Evolutionary conservation across 176 grass and related monocot genomes (phyloP), one percentile per base, ranked within the genome.

Genomic region (Tillandsia leiboldiana): DNA sequence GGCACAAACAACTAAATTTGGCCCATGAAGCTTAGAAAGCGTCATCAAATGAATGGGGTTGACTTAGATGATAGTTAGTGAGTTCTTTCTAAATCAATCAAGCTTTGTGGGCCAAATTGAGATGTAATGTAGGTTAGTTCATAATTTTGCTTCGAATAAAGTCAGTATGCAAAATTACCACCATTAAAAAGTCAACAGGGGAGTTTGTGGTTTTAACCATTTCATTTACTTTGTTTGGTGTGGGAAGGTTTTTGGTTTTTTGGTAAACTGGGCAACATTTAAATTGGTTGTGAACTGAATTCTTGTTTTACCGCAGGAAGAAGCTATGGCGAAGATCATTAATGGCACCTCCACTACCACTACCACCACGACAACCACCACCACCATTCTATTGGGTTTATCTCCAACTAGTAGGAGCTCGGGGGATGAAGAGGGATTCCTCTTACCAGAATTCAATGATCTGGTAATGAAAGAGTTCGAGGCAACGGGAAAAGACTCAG

Each of bases 401-500:
- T 80, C 79, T 12, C 88, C 83, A 0, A 87, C 79, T 61, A 86
- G 85, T 51, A 86, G 56, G 81, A 83, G 69, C 61, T 23, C 85
- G n/a, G 67, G 69, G 63, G 81, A 92, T 49, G 92, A 87, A 68
- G 81, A 83, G 83, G 79, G 70, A 26, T 87, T 81, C 65, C 76
- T 90, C 53, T 90, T 97, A 70, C 89, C 84, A 68, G 93, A 92
- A 70, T 90, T 90, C 83, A 83, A 81, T 51, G 86, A 89, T 65
- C 67, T 92, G 26, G 78, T 87, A 66, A 53, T 85, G 54, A 74
- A 85, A 78, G 92, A 89, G 85, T 87, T 92, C 13, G 50, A 26
- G 11, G 17, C 54, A 63, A 50, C 3, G 57, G 75, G 67, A 66
- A 68, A n/a, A 79, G 80, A 81, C 13, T 15, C 79, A 13, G 72